Base-by-base conservation (phyloP, 106 monocot genomes). In the Amphibolis antarctica region DNA sequence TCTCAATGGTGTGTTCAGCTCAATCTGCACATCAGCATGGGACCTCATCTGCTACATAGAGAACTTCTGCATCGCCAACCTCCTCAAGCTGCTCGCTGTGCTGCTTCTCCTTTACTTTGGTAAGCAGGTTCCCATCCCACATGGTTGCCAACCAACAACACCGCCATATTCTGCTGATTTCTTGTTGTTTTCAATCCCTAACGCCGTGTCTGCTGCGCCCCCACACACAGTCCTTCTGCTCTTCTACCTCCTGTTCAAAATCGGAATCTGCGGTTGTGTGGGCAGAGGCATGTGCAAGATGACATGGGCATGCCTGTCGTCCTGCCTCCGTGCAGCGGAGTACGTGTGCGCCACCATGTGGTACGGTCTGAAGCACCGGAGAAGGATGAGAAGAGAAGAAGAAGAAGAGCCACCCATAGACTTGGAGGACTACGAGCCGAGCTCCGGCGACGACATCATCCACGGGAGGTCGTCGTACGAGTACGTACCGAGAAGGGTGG, bases 31-130 rank as follows among this genome's bases (percentile, higher is more conserved):
- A 42, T 78, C 84, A 50, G 88, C 87, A 78, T 92, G 92, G 92
- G 92, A 92, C 66, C 60, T 88, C 17, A 74, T 88, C 4, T 92
- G 92, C 56, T 92, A 92, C 70, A 78, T 92, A 42, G 92, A 92
- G 82, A 84, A 92, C 63, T 92, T 92, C 70, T 92, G 92, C 52
- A 36, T 92, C 31, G 65, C 75, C 29, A 92, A 80, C 66, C 84
- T 92, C 60, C 15, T 90, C 58, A 90, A 83, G 64, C 12, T 85
- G 42, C 61, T 82, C 11, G 71, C 82, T 9, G 84, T 88, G 3
- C 60, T 76, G 18, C 59, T 79, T 46, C 84, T 92, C 42, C 69
- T 87, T 50, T 92, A 87, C 46, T 28, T 76, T 1, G 92, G 92
- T 92, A 46, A 53, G 19, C 20, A 1, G n/a, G 9, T 47, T 47